A percentile compares a stretch with the other conserved stretches of the same genome.
Conservation (phyloP, 78 protist species). For the Corallochytrium limacisporum region DNA sequence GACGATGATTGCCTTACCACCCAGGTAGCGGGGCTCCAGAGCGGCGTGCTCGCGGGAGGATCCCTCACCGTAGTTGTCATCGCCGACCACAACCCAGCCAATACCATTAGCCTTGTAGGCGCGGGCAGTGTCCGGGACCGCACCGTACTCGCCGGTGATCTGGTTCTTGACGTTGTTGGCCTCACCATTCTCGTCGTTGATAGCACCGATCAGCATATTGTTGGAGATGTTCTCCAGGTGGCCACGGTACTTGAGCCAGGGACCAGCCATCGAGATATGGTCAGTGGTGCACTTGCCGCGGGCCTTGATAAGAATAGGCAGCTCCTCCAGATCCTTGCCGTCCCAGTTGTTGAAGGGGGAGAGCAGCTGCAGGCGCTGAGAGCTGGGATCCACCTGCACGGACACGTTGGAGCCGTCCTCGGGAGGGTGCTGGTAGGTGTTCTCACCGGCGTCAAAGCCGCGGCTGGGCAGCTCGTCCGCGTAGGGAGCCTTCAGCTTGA, state of each 20-base stretch:
- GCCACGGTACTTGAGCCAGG: constrained; percentile 92
- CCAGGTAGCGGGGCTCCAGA: constrained; percentile 80
- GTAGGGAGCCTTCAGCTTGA: constrained; percentile 56
- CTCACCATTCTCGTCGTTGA: constrained; percentile 67
- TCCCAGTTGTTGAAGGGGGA: constrained; percentile 77
- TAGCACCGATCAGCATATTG: constrained; percentile 84
- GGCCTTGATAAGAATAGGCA: constrained; percentile 70
- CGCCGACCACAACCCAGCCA: constrained; percentile 85
- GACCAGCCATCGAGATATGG: constrained; percentile 91
- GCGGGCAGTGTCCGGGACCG: constrained; percentile 72
- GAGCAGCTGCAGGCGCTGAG: constrained; percentile 67
- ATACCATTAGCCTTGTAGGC: constrained; percentile 66
- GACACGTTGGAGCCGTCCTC: constrained; percentile 20
- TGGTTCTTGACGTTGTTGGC: constrained; percentile 70
- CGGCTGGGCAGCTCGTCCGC: constrained; percentile 71
- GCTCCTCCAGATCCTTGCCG: constrained; percentile 55
- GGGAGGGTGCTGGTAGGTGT: constrained; percentile 67
- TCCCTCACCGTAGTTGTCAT: constrained; percentile 91
- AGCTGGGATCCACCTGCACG: constrained; percentile 61
- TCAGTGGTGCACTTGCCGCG: constrained; percentile 94
- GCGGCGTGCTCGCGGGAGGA: constrained; percentile 92
- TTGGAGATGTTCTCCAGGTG: constrained; percentile 89
- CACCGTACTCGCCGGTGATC: constrained; percentile 50
- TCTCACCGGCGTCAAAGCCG: constrained; percentile 76
- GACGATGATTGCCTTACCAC: constrained; percentile 81